phyloP scores from a whole-genome alignment of 192 early-diverging fungal species.

The Backusella tarrabulga region DNA sequence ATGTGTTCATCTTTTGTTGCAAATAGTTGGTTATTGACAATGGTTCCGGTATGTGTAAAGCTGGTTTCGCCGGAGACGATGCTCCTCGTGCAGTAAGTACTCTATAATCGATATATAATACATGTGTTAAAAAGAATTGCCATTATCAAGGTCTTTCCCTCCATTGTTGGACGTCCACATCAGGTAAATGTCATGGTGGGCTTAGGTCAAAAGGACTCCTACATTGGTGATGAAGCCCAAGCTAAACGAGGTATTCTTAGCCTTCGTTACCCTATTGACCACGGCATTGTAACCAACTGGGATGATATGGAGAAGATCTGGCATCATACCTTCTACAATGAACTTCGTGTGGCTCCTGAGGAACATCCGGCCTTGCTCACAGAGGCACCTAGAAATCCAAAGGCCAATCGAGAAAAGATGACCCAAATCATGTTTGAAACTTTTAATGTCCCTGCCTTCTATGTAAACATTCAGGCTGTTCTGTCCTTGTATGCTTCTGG shows the following conservation, averaged over 20 bases:
- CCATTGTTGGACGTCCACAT: constrained; percentile 82
- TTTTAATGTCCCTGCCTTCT: constrained; percentile 96
- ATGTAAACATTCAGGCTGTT: constrained; percentile 95
- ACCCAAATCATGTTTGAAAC: constrained; percentile 99
- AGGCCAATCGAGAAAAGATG: constrained; percentile 99
- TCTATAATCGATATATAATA: background rate
- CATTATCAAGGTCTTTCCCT: constrained; percentile 57
- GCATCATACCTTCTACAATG: constrained; percentile 98
- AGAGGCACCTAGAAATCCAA: constrained; percentile 96
- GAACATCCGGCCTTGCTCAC: constrained; percentile 96
- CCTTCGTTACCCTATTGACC: constrained; percentile 85
- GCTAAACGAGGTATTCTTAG: constrained; percentile 86
- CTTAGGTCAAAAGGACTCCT: constrained; percentile 88
- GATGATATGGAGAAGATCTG: constrained; percentile 94
- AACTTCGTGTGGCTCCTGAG: constrained; percentile 96
- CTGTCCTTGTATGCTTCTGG: constrained; percentile 95
- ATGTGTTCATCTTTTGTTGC: constrained; percentile 8
- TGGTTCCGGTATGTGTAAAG: constrained; percentile 95
- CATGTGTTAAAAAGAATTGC: background rate
- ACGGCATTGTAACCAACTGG: constrained; percentile 93
- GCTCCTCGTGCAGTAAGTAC: constrained; percentile 78
- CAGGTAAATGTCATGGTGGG: constrained; percentile 87
- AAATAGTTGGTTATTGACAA: constrained; percentile 84
- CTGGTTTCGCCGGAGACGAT: constrained; percentile 92
- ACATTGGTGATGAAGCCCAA: constrained; percentile 89